Conservation (phyloP, 1,284 basidiomycete species). For the Trichosporon asahii region DNA sequence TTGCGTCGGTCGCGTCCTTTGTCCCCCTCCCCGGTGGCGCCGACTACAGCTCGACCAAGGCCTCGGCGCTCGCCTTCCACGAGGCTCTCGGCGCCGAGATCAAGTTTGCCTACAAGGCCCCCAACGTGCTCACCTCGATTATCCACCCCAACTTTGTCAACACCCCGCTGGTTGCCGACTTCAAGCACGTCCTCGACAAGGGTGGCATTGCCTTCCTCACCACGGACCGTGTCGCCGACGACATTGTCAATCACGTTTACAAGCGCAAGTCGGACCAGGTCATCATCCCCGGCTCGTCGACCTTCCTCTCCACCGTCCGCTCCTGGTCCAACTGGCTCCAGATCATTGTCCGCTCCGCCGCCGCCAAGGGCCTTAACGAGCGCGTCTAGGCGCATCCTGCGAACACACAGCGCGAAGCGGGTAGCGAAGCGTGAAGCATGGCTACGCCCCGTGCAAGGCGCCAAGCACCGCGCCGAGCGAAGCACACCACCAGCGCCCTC, state of each 20-base stretch:
- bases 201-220: conserved; percentile 16
- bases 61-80: conserved; percentile 18
- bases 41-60: conserved; percentile 18
- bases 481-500: no score
- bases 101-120: conserved; percentile 16
- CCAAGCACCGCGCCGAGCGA: no score
- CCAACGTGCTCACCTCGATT: conserved; percentile 15
- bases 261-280: conserved; percentile 17
- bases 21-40: conserved; percentile 15
- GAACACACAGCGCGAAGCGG: background rate
- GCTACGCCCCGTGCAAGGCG: no score
- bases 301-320: conserved; percentile 3
- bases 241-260: conserved; percentile 20
- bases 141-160: conserved; percentile 22
- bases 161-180: conserved; percentile 14
- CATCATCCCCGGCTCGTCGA: conserved; percentile 18
- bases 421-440: no score
- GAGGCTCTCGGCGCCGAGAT: conserved; percentile 16
- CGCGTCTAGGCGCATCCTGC: background rate
- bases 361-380: conserved; percentile 1
- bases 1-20: conserved; percentile 21
- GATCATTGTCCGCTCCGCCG: background rate
- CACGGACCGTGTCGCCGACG: conserved; percentile 12
- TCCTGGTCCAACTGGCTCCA: conserved; percentile 12
- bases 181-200: conserved; percentile 13